These are phyloP conservation scores for Boletus sp. DNA, from an alignment of 768 basidiomycete genomes.

Conservation along the genomic window DNA sequence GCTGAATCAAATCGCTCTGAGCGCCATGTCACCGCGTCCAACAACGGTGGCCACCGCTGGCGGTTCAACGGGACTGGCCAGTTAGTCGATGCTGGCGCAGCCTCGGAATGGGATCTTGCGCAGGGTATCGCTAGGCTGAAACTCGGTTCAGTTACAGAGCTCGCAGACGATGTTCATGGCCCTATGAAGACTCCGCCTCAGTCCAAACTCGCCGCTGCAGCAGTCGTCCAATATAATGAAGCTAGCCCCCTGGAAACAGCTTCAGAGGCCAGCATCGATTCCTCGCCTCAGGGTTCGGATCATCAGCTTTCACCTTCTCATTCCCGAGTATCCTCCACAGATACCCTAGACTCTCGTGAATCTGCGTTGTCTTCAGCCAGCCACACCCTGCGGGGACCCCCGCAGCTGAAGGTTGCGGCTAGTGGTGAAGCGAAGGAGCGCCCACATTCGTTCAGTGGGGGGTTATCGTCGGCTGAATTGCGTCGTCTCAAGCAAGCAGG, in stretches of 20 bases:
- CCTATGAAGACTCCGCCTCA: slow-evolving; percentile 68
- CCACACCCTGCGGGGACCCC: slow-evolving; percentile 53
- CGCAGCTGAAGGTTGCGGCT: slow-evolving; percentile 51
- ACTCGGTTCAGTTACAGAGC: slow-evolving; percentile 54
- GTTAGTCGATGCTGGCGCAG: slow-evolving; percentile 50
- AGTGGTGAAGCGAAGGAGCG: slow-evolving; percentile 65
- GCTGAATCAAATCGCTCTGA: slow-evolving; percentile 34
- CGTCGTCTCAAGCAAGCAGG: slow-evolving; percentile 72
- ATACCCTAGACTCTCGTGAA: slow-evolving; percentile 62
- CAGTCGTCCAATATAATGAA: slow-evolving; percentile 57
- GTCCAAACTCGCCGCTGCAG: slow-evolving; percentile 50
- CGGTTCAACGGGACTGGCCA: slow-evolving; percentile 61
- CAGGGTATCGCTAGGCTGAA: slow-evolving; percentile 73
- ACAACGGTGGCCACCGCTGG: slow-evolving; percentile 51
- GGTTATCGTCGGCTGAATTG: slow-evolving; percentile 68
- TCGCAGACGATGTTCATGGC: slow-evolving; percentile 45
- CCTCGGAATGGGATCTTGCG: slow-evolving; percentile 66
- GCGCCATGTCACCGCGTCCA: slow-evolving; percentile 35
- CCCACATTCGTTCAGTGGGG: slow-evolving; percentile 80
- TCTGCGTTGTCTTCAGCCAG: slow-evolving; percentile 50
- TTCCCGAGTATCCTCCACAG: slow-evolving; percentile 81
- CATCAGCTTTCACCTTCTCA: slow-evolving; percentile 66
- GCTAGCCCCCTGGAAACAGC: slow-evolving; percentile 71
- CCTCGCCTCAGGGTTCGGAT: slow-evolving; percentile 67
- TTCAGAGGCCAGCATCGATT: slow-evolving; percentile 67